Base-by-base conservation (phyloP, 2,329 filamentous ascomycete genomes). In the Sordariomycetes sp. region DNA sequence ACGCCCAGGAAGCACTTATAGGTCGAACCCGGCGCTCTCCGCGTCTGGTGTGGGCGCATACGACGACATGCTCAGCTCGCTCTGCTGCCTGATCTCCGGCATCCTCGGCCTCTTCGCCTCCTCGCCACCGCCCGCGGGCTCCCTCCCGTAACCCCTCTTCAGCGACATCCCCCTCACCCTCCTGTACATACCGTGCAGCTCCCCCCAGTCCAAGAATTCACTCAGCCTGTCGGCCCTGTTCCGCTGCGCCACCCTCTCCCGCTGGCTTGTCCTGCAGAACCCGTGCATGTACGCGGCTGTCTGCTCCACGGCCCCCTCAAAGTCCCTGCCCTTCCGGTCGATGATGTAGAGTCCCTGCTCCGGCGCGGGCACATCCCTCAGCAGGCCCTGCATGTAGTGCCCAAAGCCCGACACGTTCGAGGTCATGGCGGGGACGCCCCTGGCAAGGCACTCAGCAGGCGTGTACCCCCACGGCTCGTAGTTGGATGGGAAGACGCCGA, bases 381-480 rank as follows among this genome's bases (percentile, higher is more conserved):
- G 97, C 64, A 97, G 76, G 74, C 97, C 94, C 73, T 99, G 94
- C 94, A 99, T 99, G 73, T 99, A 97, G 74, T 94, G 97, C 55
- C 94, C 94, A 68, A 99, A 99, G 22, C 94, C 94, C 6, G 94
- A 97, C 51, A 99, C 77, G 73, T 99, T 99, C 32, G 93, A 97
- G 12, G 94, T 97, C 74, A 99, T 97, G 72, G 90, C 96, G 51
- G 94, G 94, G 50, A 99, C 92, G 66, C 94, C 94, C 94, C 97
- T 97, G 62, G 97, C 94, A 0, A 94, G 97, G 73, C 94, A 99
- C 73, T 97, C 94, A 56, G 94, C 93, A 0, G 93, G 94, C 2
- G 94, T 99, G 74, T 99, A 99, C 53, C 94, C 94, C 94, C 94
- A 99, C 8, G 94, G 94, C 76, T 99, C 94, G 72, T 99, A 99